Evolutionary conservation across 345 rosid genomes (phyloP), one percentile per base, ranked within the genome.

Genomic region (Eucalyptus paniculata): DNA sequence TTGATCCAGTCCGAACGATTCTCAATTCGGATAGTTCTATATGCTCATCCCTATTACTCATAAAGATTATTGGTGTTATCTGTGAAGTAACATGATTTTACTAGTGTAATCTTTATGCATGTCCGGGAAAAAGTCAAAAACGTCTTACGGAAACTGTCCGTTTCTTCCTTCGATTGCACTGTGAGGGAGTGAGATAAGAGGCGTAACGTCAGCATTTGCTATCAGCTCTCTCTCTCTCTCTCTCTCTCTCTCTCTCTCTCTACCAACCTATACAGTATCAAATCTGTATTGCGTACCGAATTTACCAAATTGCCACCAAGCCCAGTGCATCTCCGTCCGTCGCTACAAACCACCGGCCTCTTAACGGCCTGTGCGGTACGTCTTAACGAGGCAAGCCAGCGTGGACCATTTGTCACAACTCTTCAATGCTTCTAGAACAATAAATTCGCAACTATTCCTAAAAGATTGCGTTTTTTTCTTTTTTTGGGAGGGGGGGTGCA

Each of bases 1-100:
- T 53, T 19, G 56, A 53, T 53, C 24, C 0, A 10, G 2, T 53
- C 11, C 1, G 0, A 3, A 26, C 3, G 6, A 56, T 56, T 24
- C 30, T 24, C 6, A 0, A 56, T 56, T 56, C 1, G 13, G 21
- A 24, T 0, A 4, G 0, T 23, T 56, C 3, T 56, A 56, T 56
- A 56, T 24, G 11, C 11, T 8, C 58, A 53, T 53, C 1, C 26
- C 58, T 53, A 21, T 53, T 21, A 21, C 26, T 30, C 37, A 67
- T 67, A 32, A 18, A 15, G 40, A 67, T 67, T 65, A 65, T 15
- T 17, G 40, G 11, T 67, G 40, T 32, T n/a, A 32, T 8, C 40
- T 15, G 37, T 11, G 21, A 67, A 32, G 21, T 67, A 32, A 6
- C 40, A 32, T 67, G 80, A 15, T 32, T 67, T 67, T 8, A 16